These are phyloP conservation scores for Saprolegnia diclina DNA, from an alignment of 352 stramenopile genomes.

Conservation along the genomic window DNA sequence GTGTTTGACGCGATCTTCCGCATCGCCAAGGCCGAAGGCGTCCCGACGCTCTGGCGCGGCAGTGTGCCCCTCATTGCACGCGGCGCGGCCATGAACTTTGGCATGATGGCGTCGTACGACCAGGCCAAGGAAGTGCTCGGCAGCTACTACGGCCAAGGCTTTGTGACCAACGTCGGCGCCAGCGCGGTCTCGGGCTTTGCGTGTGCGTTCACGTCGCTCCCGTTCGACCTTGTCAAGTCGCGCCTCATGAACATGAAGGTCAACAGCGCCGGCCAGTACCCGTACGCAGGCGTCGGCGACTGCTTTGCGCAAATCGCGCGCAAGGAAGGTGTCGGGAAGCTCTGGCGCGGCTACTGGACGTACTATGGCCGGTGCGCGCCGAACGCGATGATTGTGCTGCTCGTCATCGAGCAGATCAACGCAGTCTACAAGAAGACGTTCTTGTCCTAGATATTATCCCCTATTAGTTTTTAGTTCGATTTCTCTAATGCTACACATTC, in stretches of 20 bases:
- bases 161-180: slow-evolving; percentile 90
- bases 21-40: slow-evolving; percentile 83
- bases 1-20: slow-evolving; percentile 94
- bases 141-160: slow-evolving; percentile 56
- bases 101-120: slow-evolving; percentile 99
- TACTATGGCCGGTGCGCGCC: slow-evolving; percentile 98
- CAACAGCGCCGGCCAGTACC: slow-evolving; percentile 84
- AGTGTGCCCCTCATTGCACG: slow-evolving; percentile 91
- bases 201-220: slow-evolving; percentile 95
- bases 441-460: slow-evolving; percentile 7
- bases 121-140: slow-evolving; percentile 93
- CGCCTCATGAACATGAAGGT: slow-evolving; percentile 97
- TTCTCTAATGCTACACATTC: no score
- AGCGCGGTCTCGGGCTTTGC: slow-evolving; percentile 96
- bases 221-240: slow-evolving; percentile 99
- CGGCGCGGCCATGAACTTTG: slow-evolving; percentile 99
- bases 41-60: slow-evolving; percentile 87
- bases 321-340: slow-evolving; percentile 92
- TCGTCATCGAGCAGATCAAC: slow-evolving; percentile 96
- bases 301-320: slow-evolving; percentile 92
- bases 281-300: slow-evolving; percentile 94
- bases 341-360: slow-evolving; percentile 97
- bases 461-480: background rate
- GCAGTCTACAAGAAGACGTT: slow-evolving; percentile 71
- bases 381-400: slow-evolving; percentile 99